phyloP scores from a whole-genome alignment of 2,329 filamentous ascomycete species.

The Fusarium pseudograminearum region DNA sequence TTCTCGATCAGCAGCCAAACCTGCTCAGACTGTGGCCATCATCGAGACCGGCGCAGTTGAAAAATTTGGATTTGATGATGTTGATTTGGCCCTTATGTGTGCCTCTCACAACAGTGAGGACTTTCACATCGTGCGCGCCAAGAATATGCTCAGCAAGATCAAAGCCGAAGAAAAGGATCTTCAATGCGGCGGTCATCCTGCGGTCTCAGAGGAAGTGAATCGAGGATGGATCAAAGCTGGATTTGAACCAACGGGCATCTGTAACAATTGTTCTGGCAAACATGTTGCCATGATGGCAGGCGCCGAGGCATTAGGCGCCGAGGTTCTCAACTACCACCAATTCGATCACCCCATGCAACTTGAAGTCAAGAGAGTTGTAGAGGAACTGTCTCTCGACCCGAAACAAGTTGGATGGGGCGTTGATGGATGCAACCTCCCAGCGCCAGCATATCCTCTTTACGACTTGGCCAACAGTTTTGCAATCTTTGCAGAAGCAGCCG shows the following conservation, averaged over 20 bases:
- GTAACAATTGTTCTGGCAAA: slow-evolving; percentile 63
- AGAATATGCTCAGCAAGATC: slow-evolving; percentile 54
- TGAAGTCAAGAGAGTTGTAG: slow-evolving; percentile 53
- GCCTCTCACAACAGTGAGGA: slow-evolving; percentile 61
- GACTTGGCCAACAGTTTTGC: slow-evolving; percentile 54
- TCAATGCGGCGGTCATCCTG: slow-evolving; percentile 58
- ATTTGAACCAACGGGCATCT: slow-evolving; percentile 54
- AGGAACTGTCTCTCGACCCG: slow-evolving; percentile 50
- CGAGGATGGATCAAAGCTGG: slow-evolving; percentile 55
- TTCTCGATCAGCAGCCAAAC: slow-evolving; percentile 60
- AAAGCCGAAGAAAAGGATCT: slow-evolving; percentile 53
- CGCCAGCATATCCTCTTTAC: slow-evolving; percentile 57
- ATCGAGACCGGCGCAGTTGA: slow-evolving; percentile 57
- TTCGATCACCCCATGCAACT: slow-evolving; percentile 55
- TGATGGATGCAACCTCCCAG: slow-evolving; percentile 62
- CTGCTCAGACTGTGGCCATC: slow-evolving; percentile 59
- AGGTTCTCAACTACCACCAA: slow-evolving; percentile 52
- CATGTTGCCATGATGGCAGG: slow-evolving; percentile 62
- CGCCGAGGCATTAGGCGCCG: slow-evolving; percentile 52
- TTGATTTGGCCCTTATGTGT: slow-evolving; percentile 60
- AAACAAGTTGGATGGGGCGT: slow-evolving; percentile 56
- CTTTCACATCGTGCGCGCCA: slow-evolving; percentile 54
- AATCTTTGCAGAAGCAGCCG: slow-evolving; percentile 52
- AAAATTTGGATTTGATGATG: slow-evolving; percentile 53
- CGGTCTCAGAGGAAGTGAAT: slow-evolving; percentile 53